Evolutionary conservation across 768 basidiomycete species (phyloP).

Genomic region (Fomitopsis serialis): DNA sequence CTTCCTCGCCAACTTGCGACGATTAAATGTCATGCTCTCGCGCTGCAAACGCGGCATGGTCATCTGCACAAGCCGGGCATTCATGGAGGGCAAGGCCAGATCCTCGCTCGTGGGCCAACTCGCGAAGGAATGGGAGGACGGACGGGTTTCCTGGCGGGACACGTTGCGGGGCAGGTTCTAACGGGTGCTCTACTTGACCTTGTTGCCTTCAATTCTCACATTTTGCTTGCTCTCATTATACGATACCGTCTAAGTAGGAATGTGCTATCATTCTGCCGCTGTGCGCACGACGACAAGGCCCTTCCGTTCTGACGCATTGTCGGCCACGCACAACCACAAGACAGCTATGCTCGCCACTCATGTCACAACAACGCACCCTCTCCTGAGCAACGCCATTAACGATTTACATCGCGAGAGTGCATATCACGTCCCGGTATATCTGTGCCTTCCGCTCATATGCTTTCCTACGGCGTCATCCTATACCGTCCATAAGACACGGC

Average conservation of each 20-base stretch:
- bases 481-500: no score
- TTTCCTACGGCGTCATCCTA: no score
- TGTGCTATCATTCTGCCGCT: no score
- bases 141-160: slow-evolving; percentile 9
- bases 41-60: slow-evolving; percentile 29
- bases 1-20: slow-evolving; percentile 22
- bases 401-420: no score
- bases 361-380: no score
- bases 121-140: slow-evolving; percentile 12
- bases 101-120: slow-evolving; percentile 23
- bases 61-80: slow-evolving; percentile 21
- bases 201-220: neutral
- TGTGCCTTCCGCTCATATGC: no score
- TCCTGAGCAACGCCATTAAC: no score
- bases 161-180: slow-evolving; percentile 5
- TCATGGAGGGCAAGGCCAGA: slow-evolving; percentile 12
- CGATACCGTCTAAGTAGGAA: no score
- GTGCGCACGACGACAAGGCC: neutral
- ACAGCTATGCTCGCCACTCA: neutral
- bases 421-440: no score
- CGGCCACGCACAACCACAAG: no score
- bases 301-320: neutral
- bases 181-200: neutral
- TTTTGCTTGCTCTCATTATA: no score
- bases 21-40: slow-evolving; percentile 32